These are phyloP conservation scores for Kodamaea alishanica DNA, from an alignment of 1,139 yeast genomes.

Conservation along the genomic window DNA sequence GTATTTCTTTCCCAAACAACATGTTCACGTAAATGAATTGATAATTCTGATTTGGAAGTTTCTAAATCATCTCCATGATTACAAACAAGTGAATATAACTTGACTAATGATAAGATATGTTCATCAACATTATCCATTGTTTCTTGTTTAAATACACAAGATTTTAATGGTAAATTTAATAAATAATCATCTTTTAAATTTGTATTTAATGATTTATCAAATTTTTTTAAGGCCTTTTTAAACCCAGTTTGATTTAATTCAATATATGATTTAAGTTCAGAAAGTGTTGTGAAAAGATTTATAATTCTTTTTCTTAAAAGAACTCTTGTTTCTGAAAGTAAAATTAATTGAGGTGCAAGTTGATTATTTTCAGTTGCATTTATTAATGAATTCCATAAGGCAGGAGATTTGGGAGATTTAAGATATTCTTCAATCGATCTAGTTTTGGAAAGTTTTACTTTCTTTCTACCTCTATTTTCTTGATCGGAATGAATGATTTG, in stretches of 20 bases:
- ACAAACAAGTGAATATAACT: conserved; percentile 41
- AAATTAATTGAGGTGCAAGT: conserved; percentile 40
- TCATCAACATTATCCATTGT: conserved; percentile 18
- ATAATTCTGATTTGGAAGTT: conserved; percentile 46
- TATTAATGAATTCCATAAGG: conserved; percentile 32
- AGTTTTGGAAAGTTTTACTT: conserved; percentile 19
- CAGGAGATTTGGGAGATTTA: conserved; percentile 37
- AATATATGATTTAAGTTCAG: conserved; percentile 62
- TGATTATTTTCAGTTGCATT: conserved; percentile 16
- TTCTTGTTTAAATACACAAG: conserved; percentile 33
- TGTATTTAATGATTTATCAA: conserved; percentile 58
- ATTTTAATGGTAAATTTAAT: conserved; percentile 26
- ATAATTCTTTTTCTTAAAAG: conserved; percentile 54
- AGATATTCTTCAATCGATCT: conserved; percentile 38
- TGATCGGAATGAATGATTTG: conserved; percentile 2
- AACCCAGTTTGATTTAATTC: conserved; percentile 69
- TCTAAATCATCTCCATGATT: conserved; percentile 41
- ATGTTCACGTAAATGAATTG: conserved; percentile 63
- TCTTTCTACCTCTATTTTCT: conserved; percentile 6
- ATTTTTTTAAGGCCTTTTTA: conserved; percentile 64
- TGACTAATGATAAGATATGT: conserved; percentile 30
- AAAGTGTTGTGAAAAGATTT: conserved; percentile 54
- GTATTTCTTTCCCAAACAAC: conserved; percentile 75
- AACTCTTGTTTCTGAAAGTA: conserved; percentile 45
- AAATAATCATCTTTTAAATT: conserved; percentile 38